These are phyloP conservation scores for Aspergillus calidoustus DNA, from an alignment of 2,329 filamentous ascomycete genomes.

Conservation along the genomic window DNA sequence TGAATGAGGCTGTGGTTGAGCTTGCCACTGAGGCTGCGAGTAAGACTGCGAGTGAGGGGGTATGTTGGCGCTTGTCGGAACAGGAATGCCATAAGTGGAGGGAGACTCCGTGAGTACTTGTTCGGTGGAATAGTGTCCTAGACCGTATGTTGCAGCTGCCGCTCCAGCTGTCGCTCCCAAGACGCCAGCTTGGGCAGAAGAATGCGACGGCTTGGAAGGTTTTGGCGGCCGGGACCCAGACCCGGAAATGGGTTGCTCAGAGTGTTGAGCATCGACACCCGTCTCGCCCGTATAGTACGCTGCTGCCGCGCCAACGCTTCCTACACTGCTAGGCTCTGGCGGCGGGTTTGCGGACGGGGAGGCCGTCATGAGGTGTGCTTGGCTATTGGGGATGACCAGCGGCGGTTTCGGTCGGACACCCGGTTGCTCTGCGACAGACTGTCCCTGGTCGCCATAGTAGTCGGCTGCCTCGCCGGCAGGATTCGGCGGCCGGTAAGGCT, in stretches of 20 bases:
- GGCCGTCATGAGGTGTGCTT: conserved; percentile 62
- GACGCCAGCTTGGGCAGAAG: conserved; percentile 37
- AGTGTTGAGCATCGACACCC: conserved; percentile 22
- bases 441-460: conserved; percentile 66
- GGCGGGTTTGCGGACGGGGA: conserved; percentile 57
- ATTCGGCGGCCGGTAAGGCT: conserved; percentile 52
- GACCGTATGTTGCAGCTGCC: conserved; percentile 48
- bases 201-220: conserved; percentile 32
- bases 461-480: conserved; percentile 62
- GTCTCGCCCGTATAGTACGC: conserved; percentile 55
- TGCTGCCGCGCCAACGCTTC: conserved; percentile 55
- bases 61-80: conserved; percentile 23
- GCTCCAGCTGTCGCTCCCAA: conserved; percentile 34
- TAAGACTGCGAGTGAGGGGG: conserved; percentile 29
- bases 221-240: conserved; percentile 32
- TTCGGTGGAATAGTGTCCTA: conserved; percentile 40
- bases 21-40: conserved; percentile 20
- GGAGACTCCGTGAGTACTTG: conserved; percentile 28
- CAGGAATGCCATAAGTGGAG: conserved; percentile 27
- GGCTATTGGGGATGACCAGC: conserved; percentile 58
- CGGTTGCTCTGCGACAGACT: conserved; percentile 63
- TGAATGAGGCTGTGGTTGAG: conserved; percentile 28
- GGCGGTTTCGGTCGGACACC: conserved; percentile 61
- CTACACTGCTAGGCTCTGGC: conserved; percentile 61
- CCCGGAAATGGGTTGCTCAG: conserved; percentile 21